phyloP scores from a whole-genome alignment of 495 filamentous ascomycete genomes.

The Talaromyces thailandensis region DNA sequence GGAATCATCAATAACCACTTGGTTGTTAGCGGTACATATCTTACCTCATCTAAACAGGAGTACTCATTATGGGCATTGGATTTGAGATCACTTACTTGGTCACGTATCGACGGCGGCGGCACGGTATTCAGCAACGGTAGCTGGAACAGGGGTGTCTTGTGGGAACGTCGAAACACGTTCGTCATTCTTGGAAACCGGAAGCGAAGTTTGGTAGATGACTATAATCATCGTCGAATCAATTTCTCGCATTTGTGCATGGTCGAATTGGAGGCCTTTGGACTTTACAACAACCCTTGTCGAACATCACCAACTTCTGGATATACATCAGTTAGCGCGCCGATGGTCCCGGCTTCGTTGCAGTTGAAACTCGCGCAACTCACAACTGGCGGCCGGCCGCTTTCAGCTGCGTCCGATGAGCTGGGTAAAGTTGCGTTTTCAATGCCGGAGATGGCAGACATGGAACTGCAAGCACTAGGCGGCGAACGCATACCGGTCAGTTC shows the following conservation, averaged over 20 bases:
- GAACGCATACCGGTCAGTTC: constrained; percentile 93
- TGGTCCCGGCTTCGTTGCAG: constrained; percentile 46
- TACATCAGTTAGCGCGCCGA: constrained; percentile 67
- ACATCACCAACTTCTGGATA: constrained; percentile 69
- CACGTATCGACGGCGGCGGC: constrained; percentile 90
- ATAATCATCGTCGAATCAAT: constrained; percentile 95
- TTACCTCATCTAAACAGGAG: constrained; percentile 96
- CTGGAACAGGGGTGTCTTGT: constrained; percentile 92
- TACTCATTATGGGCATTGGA: constrained; percentile 97
- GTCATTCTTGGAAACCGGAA: constrained; percentile 91
- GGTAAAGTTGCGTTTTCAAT: constrained; percentile 71
- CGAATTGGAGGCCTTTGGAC: constrained; percentile 90
- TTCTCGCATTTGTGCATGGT: constrained; percentile 95
- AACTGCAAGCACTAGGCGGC: constrained; percentile 79
- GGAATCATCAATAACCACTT: constrained; percentile 92
- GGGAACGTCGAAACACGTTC: constrained; percentile 87
- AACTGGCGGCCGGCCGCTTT: constrained; percentile 59
- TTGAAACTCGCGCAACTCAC: constrained; percentile 51
- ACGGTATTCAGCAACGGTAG: constrained; percentile 90
- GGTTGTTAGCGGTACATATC: constrained; percentile 91
- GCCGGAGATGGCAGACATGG: constrained; percentile 92
- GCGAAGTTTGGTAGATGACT: constrained; percentile 91
- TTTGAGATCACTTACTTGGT: constrained; percentile 79
- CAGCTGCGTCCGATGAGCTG: constrained; percentile 68
- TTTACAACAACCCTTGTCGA: constrained; percentile 87